Evolutionary conservation across 1,284 basidiomycete genomes (phyloP).

Genomic region (Puccinia hordei): DNA sequence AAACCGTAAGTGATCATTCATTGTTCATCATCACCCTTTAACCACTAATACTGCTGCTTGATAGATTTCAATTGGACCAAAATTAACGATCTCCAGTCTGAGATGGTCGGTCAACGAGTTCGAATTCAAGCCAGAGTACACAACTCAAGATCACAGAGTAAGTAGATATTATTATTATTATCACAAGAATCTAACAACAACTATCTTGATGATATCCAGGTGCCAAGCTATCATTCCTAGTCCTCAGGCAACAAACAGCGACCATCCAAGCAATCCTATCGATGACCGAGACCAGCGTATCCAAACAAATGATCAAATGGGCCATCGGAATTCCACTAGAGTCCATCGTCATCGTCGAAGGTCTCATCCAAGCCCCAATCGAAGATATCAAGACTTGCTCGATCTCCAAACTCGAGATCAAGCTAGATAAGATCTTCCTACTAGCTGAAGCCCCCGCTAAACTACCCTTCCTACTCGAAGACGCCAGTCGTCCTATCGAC

Average conservation of each 20-base stretch:
- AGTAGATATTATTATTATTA: neutral
- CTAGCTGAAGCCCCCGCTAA: slow-evolving; percentile 71
- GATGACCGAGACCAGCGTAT: slow-evolving; percentile 77
- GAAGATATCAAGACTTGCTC: slow-evolving; percentile 80
- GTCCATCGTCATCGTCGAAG: slow-evolving; percentile 88
- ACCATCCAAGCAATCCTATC: slow-evolving; percentile 86
- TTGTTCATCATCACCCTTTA: neutral
- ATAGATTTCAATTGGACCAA: slow-evolving; percentile 61
- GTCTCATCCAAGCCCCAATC: slow-evolving; percentile 75
- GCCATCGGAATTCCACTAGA: slow-evolving; percentile 76
- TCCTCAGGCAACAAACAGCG: slow-evolving; percentile 82
- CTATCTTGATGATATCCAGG: slow-evolving; percentile 55
- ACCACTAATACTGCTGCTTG: neutral
- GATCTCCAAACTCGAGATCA: slow-evolving; percentile 83
- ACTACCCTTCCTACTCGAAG: slow-evolving; percentile 89
- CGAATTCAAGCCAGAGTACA: slow-evolving; percentile 87
- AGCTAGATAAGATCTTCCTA: slow-evolving; percentile 78
- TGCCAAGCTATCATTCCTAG: slow-evolving; percentile 90
- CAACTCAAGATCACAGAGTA: slow-evolving; percentile 73
- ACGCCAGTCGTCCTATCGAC: slow-evolving; percentile 76
- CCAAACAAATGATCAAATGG: slow-evolving; percentile 98
- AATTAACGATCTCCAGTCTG: slow-evolving; percentile 71
- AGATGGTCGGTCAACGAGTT: slow-evolving; percentile 75
- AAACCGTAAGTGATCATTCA: slow-evolving; percentile 57
- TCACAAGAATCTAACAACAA: neutral